Base-by-base conservation (phyloP, 805 yeast genomes). In the Yarrowia sp. region DNA sequence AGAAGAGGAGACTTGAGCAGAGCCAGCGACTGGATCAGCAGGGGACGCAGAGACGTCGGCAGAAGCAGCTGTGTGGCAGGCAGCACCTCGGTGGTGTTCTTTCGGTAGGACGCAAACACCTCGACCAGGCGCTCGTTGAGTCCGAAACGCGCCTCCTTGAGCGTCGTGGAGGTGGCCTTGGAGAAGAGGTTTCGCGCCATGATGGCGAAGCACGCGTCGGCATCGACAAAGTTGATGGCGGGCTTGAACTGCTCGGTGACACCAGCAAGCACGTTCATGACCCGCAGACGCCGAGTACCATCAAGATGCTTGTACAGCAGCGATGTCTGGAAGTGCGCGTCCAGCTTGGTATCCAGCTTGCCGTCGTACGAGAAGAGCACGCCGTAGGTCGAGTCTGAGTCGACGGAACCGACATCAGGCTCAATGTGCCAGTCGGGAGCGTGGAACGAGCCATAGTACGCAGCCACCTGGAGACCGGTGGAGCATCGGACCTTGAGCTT, bases 261-360 rank as follows among this genome's bases (percentile, higher is more conserved):
- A 0, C 96, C 88, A 49, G 89, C 83, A n/a, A 87, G 86, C 62
- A 84, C 77, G 70, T 94, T 94, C 53, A 88, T 81, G n/a, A 91
- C 91, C 65, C 99, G 81, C 14, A 94, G 93, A 68, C 89, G 86
- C 66, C 97, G 78, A 8, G 79, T 74, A 21, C 99, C 99, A 51
- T 79, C 79, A 1, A 79, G 70, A 49, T 90, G 88, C 0, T 97
- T 92, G 71, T 91, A 93, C 62, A 94, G 76, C 25, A 94, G 67
- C 0, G 98, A 97, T 1, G 89, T 87, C 74, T 94, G 99, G 77
- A 93, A 90, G 72, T 90, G 94, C 21, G 90, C 88, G 72, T 91
- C 97, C 36, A 81, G 78, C 64, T 83, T 83, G 1, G 87, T 78
- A 63, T 85, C 82, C 32, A 90, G 76, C 64, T 83, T 84, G 3